Percentiles rank a stretch among this genome's conserved stretches.
Evolutionary conservation across 2,329 filamentous ascomycete genomes (phyloP).

Genomic region (Fusarium globosum): DNA sequence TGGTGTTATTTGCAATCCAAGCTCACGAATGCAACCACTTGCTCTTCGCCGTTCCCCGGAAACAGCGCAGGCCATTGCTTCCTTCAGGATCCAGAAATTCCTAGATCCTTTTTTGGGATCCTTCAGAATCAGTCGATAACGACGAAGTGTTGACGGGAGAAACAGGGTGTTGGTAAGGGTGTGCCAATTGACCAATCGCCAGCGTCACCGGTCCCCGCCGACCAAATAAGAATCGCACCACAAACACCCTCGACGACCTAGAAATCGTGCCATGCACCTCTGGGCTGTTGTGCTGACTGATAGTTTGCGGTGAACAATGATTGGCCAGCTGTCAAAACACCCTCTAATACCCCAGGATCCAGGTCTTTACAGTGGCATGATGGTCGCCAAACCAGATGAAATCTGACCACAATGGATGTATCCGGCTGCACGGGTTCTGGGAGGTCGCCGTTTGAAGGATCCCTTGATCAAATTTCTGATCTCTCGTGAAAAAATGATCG

Average conservation of each 20-base stretch:
- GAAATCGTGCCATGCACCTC: conserved; percentile 43
- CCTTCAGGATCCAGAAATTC: conserved; percentile 11
- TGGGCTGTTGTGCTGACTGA: conserved; percentile 40
- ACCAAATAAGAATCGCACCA: conserved; percentile 44
- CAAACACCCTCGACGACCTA: conserved; percentile 22
- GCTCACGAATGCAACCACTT: conserved; percentile 7
- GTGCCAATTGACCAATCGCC: conserved; percentile 38
- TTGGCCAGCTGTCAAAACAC: conserved; percentile 29
- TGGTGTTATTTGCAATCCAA: conserved; percentile 3
- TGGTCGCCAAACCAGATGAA: conserved; percentile 38
- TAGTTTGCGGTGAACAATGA: background rate
- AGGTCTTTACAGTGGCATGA: conserved; percentile 41
- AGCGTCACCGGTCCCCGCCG: conserved; percentile 42
- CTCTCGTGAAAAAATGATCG: conserved; percentile 21
- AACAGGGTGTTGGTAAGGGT: conserved; percentile 33
- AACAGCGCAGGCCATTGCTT: conserved; percentile 18
- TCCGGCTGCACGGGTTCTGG: conserved; percentile 38
- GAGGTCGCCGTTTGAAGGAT: conserved; percentile 41
- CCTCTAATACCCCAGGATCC: conserved; percentile 28
- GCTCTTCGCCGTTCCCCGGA: conserved; percentile 24
- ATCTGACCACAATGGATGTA: conserved; percentile 46
- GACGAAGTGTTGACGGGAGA: conserved; percentile 39
- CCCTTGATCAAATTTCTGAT: conserved; percentile 29
- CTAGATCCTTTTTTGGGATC: conserved; percentile 9
- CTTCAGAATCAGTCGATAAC: conserved; percentile 37